Evolutionary conservation across 441 rosid genomes (phyloP), one percentile per base, ranked within the genome.

Genomic region (Populus hybrid): DNA sequence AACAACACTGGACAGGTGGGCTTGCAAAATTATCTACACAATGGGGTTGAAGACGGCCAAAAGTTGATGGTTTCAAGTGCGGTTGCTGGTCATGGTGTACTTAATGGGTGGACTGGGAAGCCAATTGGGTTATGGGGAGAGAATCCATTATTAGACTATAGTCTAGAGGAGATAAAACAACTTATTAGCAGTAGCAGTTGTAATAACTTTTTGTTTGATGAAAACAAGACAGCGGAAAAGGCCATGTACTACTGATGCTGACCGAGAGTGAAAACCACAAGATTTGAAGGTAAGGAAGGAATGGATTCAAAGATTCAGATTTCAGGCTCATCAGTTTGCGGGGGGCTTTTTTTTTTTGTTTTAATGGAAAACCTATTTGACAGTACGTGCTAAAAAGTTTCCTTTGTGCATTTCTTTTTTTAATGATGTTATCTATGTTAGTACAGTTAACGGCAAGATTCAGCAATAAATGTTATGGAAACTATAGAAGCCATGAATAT

Each of bases 81-180:
- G 34, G 38, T 70, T 30, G 63, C 23, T 18, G 28, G 26, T 64
- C 79, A 32, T 28, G 46, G 5, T 16, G 61, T 18, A 53, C 36
- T 16, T 36, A 14, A 38, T 21, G 74, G 76, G 75, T 77, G 79
- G 77, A 70, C 64, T 57, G 78, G 77, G 66, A 78, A 86, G 72
- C 78, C 53, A 64, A 79, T 23, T 65, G 84, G 82, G 77, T 63
- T 74, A 71, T 88, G 84, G 38, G 86, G 42, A 40, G 83, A 79
- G 46, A 81, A 81, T 70, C 69, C 80, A n/a, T n/a, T n/a, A 74
- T 82, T 81, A 32, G 93, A 90, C 50, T 91, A 89, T 82, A 93
- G 93, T 10, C 72, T 93, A 67, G 98, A 94, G 79, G 97, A 93
- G 85, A 92, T 94, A 81, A 93, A 90, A 81, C 90, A 90, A 79